Base-by-base conservation (phyloP, 2,329 filamentous ascomycete species). In the Penicillium concentricum region DNA sequence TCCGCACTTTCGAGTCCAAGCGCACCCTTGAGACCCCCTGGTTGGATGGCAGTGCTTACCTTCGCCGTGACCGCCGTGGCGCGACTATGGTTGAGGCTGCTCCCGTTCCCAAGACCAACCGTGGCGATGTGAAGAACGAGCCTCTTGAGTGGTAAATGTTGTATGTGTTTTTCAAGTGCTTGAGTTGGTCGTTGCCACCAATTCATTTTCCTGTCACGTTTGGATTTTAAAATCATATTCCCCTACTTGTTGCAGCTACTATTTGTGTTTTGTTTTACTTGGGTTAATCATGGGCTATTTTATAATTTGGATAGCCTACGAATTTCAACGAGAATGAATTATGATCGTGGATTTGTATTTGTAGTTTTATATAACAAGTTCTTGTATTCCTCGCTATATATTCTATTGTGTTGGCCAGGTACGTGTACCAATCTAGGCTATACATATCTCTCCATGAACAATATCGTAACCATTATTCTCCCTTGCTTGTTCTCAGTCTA, bases 41-140 rank as follows among this genome's bases (percentile, higher is more conserved):
- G 93, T 78, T 97, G 63, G 91, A 97, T 70, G 94, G 93, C 34
- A 87, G 82, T 41, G 90, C 87, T 0, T 97, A 96, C 73, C 81
- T 97, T 57, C 82, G 80, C 61, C 77, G 81, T 55, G 74, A 74
- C 39, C 79, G 81, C 62, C 82, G 83, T 4, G 81, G 69, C 24
- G 61, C 85, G 2, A 84, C 86, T 10, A 86, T 84, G 79, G 78
- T 88, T 20, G 79, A 84, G 67, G 85, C 86, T 12, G 83, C 79
- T 12, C 86, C 90, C 5, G 87, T 96, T 39, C 91, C 92, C 38
- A 93, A 87, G 79, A 96, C 92, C 60, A 97, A 96, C 78, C 81
- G 91, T 16, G 92, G 92, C 1, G 88, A 95, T 75, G 85, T 87
- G 68, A 86, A 92, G 73, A 87, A 82, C 63, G 92, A 96, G 77